Evolutionary conservation across 805 yeast genomes (phyloP), one percentile per base, ranked within the genome.

Genomic region (Ogataea haglerorum): DNA sequence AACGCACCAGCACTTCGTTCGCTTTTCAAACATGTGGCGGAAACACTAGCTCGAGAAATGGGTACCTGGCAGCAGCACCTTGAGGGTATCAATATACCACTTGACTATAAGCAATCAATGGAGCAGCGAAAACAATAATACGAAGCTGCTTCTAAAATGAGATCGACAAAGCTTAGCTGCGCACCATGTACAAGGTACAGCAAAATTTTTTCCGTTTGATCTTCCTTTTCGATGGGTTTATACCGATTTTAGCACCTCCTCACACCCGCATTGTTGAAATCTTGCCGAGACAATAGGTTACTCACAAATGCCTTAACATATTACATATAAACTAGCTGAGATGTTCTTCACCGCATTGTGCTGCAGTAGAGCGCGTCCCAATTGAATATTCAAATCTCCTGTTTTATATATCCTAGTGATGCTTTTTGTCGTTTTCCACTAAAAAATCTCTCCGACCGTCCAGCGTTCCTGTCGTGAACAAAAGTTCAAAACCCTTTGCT

Each of bases 161-260:
- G 39, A 36, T 36, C 39, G 25, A 19, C 39, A 21, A 24, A 10
- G 12, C 19, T 31, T 10, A 21, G n/a, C 12, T 14, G 26, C 14
- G 2, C 15, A 22, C 18, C 4, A 32, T 14, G 24, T 22, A 21
- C 35, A 13, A 14, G 13, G 21, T 25, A 31, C 30, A 16, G 18
- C 36, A 38, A 31, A 24, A 19, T 18, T 35, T 17, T 18, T 29
- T 18, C 17, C 18, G 25, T 18, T 16, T 13, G 18, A 24, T 24
- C 24, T 28, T 33, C 38, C 31, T 13, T 34, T 16, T 13, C 25
- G 15, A 6, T 19, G 18, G 16, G 6, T 32, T 38, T 23, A 19
- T 22, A 27, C 37, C 37, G 37, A 13, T 33, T 38, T 29, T 16
- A 28, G 42, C 37, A 22, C 34, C 42, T 14, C 27, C 30, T 38